Evolutionary conservation across 352 stramenopile genomes (phyloP).

Genomic region (Phytophthora hibernalis): DNA sequence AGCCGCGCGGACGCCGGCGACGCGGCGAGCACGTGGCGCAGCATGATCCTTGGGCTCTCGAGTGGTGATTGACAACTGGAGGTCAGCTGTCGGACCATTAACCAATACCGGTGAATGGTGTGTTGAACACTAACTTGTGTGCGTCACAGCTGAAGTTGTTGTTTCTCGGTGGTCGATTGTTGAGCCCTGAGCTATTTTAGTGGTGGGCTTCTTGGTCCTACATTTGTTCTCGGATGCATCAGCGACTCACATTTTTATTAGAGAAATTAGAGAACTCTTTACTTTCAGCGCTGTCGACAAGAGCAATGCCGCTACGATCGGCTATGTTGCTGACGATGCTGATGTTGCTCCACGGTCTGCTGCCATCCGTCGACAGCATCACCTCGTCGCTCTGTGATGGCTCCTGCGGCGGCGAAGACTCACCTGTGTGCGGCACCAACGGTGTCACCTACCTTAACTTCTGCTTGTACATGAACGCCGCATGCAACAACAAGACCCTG

Average conservation of each 20-base stretch:
- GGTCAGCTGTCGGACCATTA: neutral
- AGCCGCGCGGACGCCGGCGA: conserved; percentile 10
- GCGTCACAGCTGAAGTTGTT: neutral
- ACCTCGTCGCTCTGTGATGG: conserved; percentile 3
- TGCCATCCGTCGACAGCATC: conserved; percentile 3
- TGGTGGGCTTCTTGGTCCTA: neutral
- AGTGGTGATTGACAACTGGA: conserved; percentile 12
- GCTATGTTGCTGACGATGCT: conserved; percentile 15
- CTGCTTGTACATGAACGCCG: conserved; percentile 43
- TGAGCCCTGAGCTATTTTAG: neutral
- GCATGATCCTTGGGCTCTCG: conserved; percentile 23
- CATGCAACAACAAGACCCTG: conserved; percentile 34
- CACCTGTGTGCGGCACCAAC: conserved; percentile 46
- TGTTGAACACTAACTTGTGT: neutral
- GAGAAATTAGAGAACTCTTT: neutral
- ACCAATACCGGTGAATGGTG: neutral
- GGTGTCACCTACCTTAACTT: conserved; percentile 43
- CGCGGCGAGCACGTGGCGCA: conserved; percentile 33
- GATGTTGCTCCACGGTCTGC: conserved; percentile 14
- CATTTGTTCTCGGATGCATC: neutral
- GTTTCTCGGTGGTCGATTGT: neutral
- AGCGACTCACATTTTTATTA: neutral
- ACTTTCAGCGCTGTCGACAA: neutral
- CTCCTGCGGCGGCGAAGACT: conserved; percentile 13
- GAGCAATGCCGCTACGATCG: conserved; percentile 1